Percentiles rank a stretch among this genome's conserved stretches.
phyloP scores from a whole-genome alignment of 106 monocot genomes.

The Dendrobium officinale region DNA sequence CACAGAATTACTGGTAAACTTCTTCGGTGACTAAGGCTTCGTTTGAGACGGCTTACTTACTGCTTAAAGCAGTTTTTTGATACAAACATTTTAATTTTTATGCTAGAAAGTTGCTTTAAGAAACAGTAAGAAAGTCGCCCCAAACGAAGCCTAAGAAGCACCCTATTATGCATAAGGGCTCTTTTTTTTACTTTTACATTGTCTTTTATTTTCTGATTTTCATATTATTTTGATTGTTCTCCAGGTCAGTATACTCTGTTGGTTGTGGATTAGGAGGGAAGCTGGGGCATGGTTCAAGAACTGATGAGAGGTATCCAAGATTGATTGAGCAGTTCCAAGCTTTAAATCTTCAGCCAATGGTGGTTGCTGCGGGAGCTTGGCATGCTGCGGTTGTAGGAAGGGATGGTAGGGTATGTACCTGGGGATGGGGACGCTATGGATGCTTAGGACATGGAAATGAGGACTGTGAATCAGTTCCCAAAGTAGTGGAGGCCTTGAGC shows the following conservation, averaged over 20 bases:
- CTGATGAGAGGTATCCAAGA: conserved; percentile 78
- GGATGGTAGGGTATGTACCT: conserved; percentile 93
- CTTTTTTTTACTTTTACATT: background rate
- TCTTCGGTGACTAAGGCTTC: too few relatives aligned
- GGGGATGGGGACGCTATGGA: conserved; percentile 98
- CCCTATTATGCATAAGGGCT: background rate
- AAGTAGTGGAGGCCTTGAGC: conserved; percentile 70
- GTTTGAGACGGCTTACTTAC: too few relatives aligned
- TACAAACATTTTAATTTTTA: too few relatives aligned
- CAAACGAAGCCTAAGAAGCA: too few relatives aligned
- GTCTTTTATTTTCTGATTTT: background rate
- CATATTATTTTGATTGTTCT: background rate
- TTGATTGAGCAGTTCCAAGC: conserved; percentile 69
- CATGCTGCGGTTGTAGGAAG: conserved; percentile 92
- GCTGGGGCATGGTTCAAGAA: conserved; percentile 87
- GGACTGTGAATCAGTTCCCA: conserved; percentile 79
- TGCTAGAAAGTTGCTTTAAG: too few relatives aligned
- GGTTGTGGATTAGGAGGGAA: conserved; percentile 98
- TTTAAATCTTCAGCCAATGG: conserved; percentile 74
- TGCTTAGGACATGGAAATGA: conserved; percentile 96
- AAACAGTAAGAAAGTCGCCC: too few relatives aligned
- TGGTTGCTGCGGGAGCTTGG: conserved; percentile 95
- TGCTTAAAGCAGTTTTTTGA: too few relatives aligned
- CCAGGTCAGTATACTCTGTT: conserved; percentile 96
- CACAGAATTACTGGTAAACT: too few relatives aligned